Conservation (phyloP, 2,329 filamentous ascomycete species). For the Colletotrichum horii region DNA sequence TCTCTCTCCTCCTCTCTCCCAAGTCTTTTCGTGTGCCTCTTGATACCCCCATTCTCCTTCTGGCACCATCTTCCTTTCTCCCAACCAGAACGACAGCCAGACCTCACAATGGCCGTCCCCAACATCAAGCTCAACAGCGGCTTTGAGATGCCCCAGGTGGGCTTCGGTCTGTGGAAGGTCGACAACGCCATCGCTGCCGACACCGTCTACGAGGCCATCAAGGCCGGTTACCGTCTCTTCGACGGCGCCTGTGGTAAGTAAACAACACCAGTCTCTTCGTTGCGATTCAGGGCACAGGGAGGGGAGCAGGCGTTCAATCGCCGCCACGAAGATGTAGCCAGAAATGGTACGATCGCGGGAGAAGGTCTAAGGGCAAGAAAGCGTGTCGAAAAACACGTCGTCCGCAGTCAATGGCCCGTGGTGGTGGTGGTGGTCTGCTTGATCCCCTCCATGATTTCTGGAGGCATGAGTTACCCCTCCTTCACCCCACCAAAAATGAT, state of each 20-base stretch:
- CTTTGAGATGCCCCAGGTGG: slow-evolving; percentile 75
- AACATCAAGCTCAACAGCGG: slow-evolving; percentile 69
- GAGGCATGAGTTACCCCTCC: slow-evolving; percentile 16
- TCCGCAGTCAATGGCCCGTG: background rate
- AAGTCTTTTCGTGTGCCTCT: background rate
- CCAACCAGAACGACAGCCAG: background rate
- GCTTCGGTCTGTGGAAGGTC: slow-evolving; percentile 86
- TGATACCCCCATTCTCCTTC: background rate
- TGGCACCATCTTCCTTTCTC: background rate
- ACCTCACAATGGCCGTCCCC: slow-evolving; percentile 33
- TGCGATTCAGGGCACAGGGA: background rate
- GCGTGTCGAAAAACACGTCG: background rate
- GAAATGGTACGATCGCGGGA: background rate
- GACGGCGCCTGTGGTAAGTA: slow-evolving; percentile 65
- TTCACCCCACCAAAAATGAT: slow-evolving; percentile 20
- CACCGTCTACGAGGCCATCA: slow-evolving; percentile 77
- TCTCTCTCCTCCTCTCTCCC: background rate
- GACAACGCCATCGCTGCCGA: slow-evolving; percentile 75
- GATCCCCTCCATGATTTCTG: background rate
- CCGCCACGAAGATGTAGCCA: background rate
- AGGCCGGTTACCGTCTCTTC: slow-evolving; percentile 64
- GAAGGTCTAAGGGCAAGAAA: background rate
- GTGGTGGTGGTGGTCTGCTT: background rate
- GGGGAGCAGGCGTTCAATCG: background rate
- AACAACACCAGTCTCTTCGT: background rate